A percentile compares a stretch with the other conserved stretches of the same genome.
Evolutionary conservation across 148 eudicot species (phyloP).

Genomic region (Cornus controversa): DNA sequence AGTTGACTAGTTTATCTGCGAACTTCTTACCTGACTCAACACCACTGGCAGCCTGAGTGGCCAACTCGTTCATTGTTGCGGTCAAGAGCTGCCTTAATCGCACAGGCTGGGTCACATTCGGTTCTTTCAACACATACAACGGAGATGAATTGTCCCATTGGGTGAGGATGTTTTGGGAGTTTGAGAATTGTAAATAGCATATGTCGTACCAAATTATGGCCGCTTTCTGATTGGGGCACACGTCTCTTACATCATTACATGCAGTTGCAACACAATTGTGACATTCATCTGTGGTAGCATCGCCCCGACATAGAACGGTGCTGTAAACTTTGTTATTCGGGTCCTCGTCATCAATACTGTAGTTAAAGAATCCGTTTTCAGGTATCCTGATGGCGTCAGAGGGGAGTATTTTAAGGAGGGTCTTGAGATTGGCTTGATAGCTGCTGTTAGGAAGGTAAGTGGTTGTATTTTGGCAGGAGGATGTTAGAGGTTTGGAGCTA

Average conservation of each 20-base stretch:
- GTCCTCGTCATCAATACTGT: neutral
- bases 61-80: slow-evolving; percentile 2
- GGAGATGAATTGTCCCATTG: neutral
- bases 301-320: slow-evolving; percentile 36
- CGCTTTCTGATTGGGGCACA: slow-evolving; percentile 15
- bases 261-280: neutral
- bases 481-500: neutral
- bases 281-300: slow-evolving; percentile 21
- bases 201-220: slow-evolving; percentile 30
- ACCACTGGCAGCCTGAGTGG: slow-evolving; percentile 1
- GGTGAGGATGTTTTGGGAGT: slow-evolving; percentile 16
- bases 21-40: slow-evolving; percentile 18
- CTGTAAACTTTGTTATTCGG: slow-evolving; percentile 20
- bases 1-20: neutral
- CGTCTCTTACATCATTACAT: neutral
- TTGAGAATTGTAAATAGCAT: slow-evolving; percentile 31
- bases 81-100: slow-evolving; percentile 3
- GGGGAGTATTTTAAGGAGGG: neutral
- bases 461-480: neutral
- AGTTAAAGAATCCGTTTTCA: neutral
- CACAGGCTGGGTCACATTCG: neutral
- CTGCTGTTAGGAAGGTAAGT: neutral
- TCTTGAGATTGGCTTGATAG: slow-evolving; percentile 3
- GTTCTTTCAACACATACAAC: neutral
- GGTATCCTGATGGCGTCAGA: neutral